Evolutionary conservation across 148 eudicot species (phyloP).

Genomic region (Nyssa sinensis): DNA sequence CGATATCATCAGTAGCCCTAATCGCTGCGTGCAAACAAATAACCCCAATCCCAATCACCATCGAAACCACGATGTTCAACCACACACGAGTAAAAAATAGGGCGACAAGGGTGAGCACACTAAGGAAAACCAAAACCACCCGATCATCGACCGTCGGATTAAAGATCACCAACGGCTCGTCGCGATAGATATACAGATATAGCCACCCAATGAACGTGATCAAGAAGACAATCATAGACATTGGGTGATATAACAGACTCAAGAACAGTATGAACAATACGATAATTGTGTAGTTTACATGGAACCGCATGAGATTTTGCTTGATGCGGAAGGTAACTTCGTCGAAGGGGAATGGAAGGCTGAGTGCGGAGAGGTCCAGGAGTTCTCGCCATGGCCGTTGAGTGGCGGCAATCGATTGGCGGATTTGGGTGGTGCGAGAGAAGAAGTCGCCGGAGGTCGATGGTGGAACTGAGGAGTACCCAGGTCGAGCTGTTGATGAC

Average conservation of each 20-base stretch:
- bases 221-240: constrained; percentile 36
- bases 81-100: constrained; percentile 38
- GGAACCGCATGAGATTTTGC: constrained; percentile 41
- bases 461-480: background rate
- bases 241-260: constrained; percentile 37
- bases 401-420: constrained; percentile 12
- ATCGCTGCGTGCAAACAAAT: constrained; percentile 44
- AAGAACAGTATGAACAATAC: constrained; percentile 27
- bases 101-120: constrained; percentile 22
- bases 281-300: constrained; percentile 40
- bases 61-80: constrained; percentile 33
- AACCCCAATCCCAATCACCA: constrained; percentile 18
- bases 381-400: constrained; percentile 47
- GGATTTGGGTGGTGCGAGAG: constrained; percentile 10
- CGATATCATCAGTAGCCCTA: constrained; percentile 48
- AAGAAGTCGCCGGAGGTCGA: background rate
- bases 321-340: constrained; percentile 33
- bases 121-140: constrained; percentile 21
- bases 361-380: constrained; percentile 24
- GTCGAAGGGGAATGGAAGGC: constrained; percentile 33
- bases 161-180: constrained; percentile 32
- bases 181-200: constrained; percentile 30
- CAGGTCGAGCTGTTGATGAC: background rate
- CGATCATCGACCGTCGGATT: constrained; percentile 36
- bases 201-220: constrained; percentile 25